These are phyloP conservation scores for Halophytophthora polymorphica DNA, from an alignment of 352 stramenopile genomes.

Conservation along the genomic window DNA sequence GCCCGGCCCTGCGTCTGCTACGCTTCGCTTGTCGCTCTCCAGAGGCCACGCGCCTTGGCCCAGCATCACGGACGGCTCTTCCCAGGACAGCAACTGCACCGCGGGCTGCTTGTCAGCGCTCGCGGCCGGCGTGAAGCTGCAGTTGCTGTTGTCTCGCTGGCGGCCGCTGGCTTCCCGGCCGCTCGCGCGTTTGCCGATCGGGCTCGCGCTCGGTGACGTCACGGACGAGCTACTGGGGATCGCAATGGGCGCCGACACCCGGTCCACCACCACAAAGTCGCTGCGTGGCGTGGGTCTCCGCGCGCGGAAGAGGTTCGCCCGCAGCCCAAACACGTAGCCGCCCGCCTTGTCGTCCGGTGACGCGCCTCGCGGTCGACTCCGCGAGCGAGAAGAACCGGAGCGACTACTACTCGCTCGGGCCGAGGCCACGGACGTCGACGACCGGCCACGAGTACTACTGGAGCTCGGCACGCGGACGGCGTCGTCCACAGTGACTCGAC, in stretches of 20 bases:
- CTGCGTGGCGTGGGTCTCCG: conserved; percentile 14
- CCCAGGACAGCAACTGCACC: conserved; percentile 57
- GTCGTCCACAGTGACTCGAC: conserved; percentile 1
- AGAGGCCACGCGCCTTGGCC: conserved; percentile 18
- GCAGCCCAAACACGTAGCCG: conserved; percentile 29
- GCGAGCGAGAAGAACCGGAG: conserved; percentile 13
- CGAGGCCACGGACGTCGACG: conserved; percentile 1
- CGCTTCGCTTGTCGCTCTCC: conserved; percentile 25
- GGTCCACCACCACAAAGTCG: conserved; percentile 28
- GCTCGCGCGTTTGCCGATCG: conserved; percentile 11
- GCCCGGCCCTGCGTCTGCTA: background rate
- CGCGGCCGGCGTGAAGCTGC: conserved; percentile 18
- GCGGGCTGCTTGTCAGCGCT: conserved; percentile 15
- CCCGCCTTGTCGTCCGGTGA: conserved; percentile 21
- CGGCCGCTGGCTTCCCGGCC: conserved; percentile 18
- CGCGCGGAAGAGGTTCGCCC: conserved; percentile 32
- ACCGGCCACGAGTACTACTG: conserved; percentile 16
- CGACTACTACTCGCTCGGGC: conserved; percentile 14
- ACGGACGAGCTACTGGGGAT: conserved; percentile 35
- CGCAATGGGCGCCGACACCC: conserved; percentile 57
- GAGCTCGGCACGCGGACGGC: conserved; percentile 3
- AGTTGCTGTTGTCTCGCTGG: conserved; percentile 11
- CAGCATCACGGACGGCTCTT: conserved; percentile 56
- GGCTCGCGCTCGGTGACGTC: conserved; percentile 11
- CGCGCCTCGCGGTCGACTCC: conserved; percentile 3